Evolutionary conservation across 345 rosid species (phyloP).

Genomic region (Rhodomyrtus tomentosa): DNA sequence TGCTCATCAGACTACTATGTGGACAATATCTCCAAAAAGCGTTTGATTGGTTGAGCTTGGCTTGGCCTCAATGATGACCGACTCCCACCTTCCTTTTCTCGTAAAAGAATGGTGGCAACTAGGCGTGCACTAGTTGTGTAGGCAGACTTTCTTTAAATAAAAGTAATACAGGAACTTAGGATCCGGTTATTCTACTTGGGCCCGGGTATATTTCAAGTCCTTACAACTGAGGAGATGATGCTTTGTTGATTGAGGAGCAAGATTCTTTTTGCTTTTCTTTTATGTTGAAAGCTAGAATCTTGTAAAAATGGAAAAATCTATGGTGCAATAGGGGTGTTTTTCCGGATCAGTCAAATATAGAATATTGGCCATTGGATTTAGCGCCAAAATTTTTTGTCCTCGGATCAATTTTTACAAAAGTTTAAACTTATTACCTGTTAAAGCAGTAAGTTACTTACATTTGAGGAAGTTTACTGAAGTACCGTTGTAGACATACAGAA

Average conservation of each 20-base stretch:
- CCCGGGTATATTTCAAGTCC: not conserved
- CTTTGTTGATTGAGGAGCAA: not conserved
- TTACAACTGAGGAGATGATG: not conserved
- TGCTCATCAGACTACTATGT: not conserved
- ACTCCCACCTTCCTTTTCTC: not conserved
- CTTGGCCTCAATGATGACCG: not conserved
- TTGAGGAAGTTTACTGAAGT: not conserved
- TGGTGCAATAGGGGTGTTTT: not conserved
- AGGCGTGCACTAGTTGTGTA: not conserved
- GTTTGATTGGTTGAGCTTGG: not conserved
- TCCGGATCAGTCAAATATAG: not conserved
- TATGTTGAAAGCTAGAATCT: not conserved
- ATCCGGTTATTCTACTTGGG: not conserved
- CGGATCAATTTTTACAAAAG: not conserved
- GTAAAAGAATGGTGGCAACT: not conserved
- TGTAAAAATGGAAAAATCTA: not conserved
- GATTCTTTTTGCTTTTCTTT: not conserved
- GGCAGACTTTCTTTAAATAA: not conserved
- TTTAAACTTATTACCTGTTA: not conserved
- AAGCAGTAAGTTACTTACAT: not conserved
- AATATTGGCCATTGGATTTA: not conserved
- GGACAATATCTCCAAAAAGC: not conserved
- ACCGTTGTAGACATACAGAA: not conserved
- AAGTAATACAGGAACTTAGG: not conserved
- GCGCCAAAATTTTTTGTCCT: not conserved